These are phyloP conservation scores for Albifimbria verrucaria DNA, from an alignment of 2,329 filamentous ascomycete genomes.

Conservation along the genomic window DNA sequence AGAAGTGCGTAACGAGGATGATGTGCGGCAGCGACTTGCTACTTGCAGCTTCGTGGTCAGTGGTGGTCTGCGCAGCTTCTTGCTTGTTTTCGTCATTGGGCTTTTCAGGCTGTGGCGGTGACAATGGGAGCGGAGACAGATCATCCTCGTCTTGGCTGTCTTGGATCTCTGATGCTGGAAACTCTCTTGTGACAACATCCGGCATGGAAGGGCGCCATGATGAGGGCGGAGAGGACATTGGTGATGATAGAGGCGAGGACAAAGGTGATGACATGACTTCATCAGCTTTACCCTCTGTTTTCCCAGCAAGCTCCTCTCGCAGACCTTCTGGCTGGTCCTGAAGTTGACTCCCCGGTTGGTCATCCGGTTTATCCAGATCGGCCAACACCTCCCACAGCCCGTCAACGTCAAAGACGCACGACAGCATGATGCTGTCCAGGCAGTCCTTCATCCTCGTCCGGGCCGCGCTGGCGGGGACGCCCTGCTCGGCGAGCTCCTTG, in stretches of 20 bases:
- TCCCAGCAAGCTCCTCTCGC: background rate
- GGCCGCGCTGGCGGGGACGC: slow-evolving; percentile 9
- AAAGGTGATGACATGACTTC: background rate
- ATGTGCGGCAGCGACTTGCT: slow-evolving; percentile 33
- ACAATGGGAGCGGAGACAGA: slow-evolving; percentile 8
- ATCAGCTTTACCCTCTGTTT: too few species aligned
- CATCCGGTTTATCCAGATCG: slow-evolving; percentile 41
- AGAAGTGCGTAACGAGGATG: slow-evolving; percentile 54
- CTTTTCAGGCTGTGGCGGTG: background rate
- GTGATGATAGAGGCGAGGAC: background rate
- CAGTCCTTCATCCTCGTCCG: slow-evolving; percentile 26
- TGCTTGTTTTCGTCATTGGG: slow-evolving; percentile 4
- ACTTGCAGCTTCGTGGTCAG: too few species aligned
- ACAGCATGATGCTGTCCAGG: slow-evolving; percentile 50
- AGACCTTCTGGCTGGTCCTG: too few species aligned
- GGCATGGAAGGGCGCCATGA: background rate
- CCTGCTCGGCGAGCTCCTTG: slow-evolving; percentile 25
- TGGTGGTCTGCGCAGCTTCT: too few species aligned
- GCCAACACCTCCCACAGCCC: slow-evolving; percentile 55
- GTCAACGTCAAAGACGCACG: slow-evolving; percentile 56
- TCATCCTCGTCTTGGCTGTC: slow-evolving; percentile 32
- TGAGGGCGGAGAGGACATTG: background rate
- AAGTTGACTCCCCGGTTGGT: slow-evolving; percentile 33
- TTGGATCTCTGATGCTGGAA: slow-evolving; percentile 22
- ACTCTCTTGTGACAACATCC: background rate